These are phyloP conservation scores for Globisporangium canariense DNA, from an alignment of 352 stramenopile species.

Conservation along the genomic window DNA sequence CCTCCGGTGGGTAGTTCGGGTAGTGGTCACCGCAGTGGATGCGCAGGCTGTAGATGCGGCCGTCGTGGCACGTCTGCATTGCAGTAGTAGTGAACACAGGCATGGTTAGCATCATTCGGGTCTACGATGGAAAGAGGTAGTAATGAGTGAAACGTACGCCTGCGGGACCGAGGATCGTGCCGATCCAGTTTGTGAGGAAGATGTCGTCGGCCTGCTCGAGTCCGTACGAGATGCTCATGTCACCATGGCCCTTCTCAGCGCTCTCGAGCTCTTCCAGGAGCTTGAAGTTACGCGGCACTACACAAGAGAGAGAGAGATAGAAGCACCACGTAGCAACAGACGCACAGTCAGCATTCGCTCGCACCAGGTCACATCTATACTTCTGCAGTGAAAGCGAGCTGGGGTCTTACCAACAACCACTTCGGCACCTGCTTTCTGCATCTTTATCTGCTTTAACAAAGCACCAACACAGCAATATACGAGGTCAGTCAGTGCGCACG, in stretches of 20 bases:
- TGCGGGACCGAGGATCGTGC: constrained; percentile 94
- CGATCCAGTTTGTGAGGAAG: constrained; percentile 98
- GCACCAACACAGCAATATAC: neutral
- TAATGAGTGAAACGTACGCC: constrained; percentile 69
- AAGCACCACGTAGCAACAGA: neutral
- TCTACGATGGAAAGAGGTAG: neutral
- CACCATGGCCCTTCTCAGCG: constrained; percentile 90
- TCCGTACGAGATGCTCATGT: constrained; percentile 94
- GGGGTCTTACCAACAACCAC: constrained; percentile 61
- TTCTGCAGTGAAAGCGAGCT: neutral
- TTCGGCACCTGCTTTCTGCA: constrained; percentile 78
- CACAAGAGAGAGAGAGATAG: neutral
- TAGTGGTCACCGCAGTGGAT: constrained; percentile 94
- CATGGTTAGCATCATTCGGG: neutral
- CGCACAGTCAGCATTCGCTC: neutral
- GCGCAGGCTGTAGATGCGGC: constrained; percentile 95
- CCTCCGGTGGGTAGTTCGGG: constrained; percentile 90
- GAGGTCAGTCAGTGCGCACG: neutral
- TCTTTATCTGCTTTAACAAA: constrained; percentile 16
- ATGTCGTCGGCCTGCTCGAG: constrained; percentile 96
- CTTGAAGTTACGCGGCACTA: constrained; percentile 93
- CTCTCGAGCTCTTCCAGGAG: constrained; percentile 91
- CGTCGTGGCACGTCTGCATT: constrained; percentile 92
- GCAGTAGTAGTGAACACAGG: neutral
- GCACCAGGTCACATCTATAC: neutral